These are phyloP conservation scores for Rhizoctonia solani DNA, from an alignment of 1,284 basidiomycete species.

Conservation along the genomic window DNA sequence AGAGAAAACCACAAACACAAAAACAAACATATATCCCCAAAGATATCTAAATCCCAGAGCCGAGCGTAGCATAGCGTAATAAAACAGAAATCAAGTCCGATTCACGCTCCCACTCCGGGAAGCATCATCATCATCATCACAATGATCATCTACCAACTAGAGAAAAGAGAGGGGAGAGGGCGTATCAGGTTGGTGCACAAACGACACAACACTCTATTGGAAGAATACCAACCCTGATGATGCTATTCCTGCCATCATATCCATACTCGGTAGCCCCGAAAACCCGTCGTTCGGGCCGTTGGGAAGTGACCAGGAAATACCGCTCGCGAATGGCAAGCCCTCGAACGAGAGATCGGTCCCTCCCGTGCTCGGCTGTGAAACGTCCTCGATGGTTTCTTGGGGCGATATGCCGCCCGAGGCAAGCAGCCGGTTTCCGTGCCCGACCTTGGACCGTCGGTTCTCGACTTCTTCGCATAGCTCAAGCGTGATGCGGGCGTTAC, in stretches of 20 bases:
- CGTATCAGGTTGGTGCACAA: not conserved
- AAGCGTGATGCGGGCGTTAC: not conserved
- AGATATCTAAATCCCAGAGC: no score
- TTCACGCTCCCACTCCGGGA: no score
- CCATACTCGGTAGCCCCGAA: conserved; percentile 10
- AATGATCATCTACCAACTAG: not conserved
- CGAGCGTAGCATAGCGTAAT: no score
- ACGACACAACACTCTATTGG: not conserved
- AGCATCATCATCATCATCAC: no score
- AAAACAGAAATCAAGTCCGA: no score
- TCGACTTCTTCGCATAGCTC: conserved; percentile 1
- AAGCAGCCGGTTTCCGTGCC: conserved; percentile 8
- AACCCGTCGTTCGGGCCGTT: not conserved
- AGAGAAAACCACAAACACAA: not conserved
- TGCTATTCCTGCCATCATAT: conserved; percentile 6
- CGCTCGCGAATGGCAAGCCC: not conserved
- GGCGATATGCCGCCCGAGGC: conserved; percentile 3
- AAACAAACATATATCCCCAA: no score
- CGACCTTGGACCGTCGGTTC: not conserved
- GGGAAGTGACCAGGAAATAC: conserved; percentile 3
- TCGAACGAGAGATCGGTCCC: conserved; percentile 1
- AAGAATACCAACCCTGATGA: conserved; percentile 21
- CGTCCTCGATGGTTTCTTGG: not conserved
- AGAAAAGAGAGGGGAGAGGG: not conserved
- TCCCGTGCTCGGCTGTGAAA: not conserved